Base-by-base conservation (phyloP, 106 monocot species). In the Gastrodia elata region DNA sequence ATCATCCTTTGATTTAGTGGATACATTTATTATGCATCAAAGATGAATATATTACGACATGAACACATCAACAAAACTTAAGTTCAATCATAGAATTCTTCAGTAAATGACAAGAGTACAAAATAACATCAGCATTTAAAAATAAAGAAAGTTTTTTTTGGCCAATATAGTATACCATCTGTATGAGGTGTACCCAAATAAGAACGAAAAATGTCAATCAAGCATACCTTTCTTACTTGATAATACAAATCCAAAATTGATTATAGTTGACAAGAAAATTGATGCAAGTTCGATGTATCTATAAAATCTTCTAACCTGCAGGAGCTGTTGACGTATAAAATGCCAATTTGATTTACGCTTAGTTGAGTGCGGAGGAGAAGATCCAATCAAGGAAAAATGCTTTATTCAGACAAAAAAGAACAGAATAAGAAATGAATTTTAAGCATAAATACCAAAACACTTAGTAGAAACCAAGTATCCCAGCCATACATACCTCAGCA, bases 291-390 rank as follows among this genome's bases (percentile, higher is more conserved):
- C 28, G 32, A 61, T 32, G 32, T 52, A 52, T 52, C 22, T 7
- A n/a, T n/a, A 67, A 67, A 6, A 38, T 67, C 67, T 20, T 67
- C 38, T 67, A 61, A 96, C 96, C 93, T 98, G 88, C 67, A 98
- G 61, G 34, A 93, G 91, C 76, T 98, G 97, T 13, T 85, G 70
- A 34, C 97, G 81, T 58, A 93, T 88, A 77, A 88, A 88, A 33
- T 36, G 82, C 97, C 97, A 98, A 44, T 85, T 80, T 65, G 85
- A 80, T 77, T 93, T 98, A 34, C 89, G 87, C 34, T 73, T 87
- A 20, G 90, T 70, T 28, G 92, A 90, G 37, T 85, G 90, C 73
- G 97, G 97, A 72, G 75, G 80, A 71, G 81, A 93, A 40, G 85
- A 82, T 61, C 81, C 79, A 64, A 93, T 81, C 64, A 80, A 77